Conservation (phyloP, 805 yeast species). For the Saturnispora saitoi region DNA sequence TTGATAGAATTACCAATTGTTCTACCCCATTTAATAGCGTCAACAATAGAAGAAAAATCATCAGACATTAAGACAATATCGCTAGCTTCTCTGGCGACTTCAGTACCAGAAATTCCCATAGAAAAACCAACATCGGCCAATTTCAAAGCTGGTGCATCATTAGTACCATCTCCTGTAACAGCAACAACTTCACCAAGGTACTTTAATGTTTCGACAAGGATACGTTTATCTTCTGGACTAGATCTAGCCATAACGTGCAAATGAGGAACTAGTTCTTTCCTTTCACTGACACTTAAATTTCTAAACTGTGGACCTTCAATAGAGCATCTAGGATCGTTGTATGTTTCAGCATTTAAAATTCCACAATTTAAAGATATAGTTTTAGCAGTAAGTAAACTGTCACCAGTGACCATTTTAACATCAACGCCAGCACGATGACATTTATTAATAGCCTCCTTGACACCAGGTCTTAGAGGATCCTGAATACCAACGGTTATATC, state of each 20-base stretch:
- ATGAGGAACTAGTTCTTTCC: conserved; percentile 56
- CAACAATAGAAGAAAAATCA: conserved; percentile 88
- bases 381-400: conserved; percentile 81
- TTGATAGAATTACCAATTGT: conserved; percentile 91
- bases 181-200: conserved; percentile 90
- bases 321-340: conserved; percentile 46
- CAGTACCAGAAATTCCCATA: conserved; percentile 98
- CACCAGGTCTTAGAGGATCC: conserved; percentile 90
- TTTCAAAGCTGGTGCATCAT: conserved; percentile 96
- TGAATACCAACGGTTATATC: conserved; percentile 85
- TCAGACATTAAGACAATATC: conserved; percentile 97
- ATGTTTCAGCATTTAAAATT: conserved; percentile 49
- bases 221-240: conserved; percentile 89
- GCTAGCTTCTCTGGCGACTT: conserved; percentile 97
- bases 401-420: conserved; percentile 98
- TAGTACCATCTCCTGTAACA: conserved; percentile 98
- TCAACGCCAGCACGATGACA: conserved; percentile 89
- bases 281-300: conserved; percentile 47
- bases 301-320: conserved; percentile 95
- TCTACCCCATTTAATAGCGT: conserved; percentile 98
- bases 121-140: conserved; percentile 97
- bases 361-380: conserved; percentile 87
- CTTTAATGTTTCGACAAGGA: conserved; percentile 74
- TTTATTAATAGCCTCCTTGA: conserved; percentile 75
- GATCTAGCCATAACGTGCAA: conserved; percentile 86